These are phyloP conservation scores for Hypoxylon sp. DNA, from an alignment of 2,329 filamentous ascomycete genomes.

Conservation along the genomic window DNA sequence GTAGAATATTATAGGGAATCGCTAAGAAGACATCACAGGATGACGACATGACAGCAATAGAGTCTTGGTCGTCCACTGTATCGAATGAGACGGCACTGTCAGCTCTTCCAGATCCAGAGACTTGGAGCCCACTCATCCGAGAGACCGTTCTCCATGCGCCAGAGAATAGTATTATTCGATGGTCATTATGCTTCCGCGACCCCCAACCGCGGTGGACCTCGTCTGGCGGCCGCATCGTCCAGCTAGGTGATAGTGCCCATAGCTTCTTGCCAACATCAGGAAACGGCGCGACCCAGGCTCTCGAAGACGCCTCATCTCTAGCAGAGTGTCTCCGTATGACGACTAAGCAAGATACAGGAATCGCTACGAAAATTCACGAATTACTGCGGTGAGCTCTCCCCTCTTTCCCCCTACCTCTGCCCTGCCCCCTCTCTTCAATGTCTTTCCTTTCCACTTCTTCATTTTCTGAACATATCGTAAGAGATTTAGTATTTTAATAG, in stretches of 20 bases:
- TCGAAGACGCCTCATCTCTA: slow-evolving; percentile 54
- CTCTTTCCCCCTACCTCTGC: neutral
- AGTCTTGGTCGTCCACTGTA: slow-evolving; percentile 27
- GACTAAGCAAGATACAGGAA: slow-evolving; percentile 42
- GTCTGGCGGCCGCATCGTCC: slow-evolving; percentile 48
- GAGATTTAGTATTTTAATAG: neutral
- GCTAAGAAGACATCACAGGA: slow-evolving; percentile 9
- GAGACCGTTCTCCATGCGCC: slow-evolving; percentile 38
- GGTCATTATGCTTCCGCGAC: slow-evolving; percentile 54
- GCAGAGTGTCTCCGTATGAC: slow-evolving; percentile 50
- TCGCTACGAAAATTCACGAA: slow-evolving; percentile 49
- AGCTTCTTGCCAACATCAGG: slow-evolving; percentile 53
- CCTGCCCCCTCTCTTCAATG: too few species aligned
- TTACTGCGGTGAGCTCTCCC: slow-evolving; percentile 44
- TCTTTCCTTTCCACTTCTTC: neutral
- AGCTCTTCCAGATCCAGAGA: slow-evolving; percentile 14
- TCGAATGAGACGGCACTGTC: slow-evolving; percentile 17
- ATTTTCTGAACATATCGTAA: neutral
- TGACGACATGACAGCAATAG: slow-evolving; percentile 24
- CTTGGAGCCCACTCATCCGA: slow-evolving; percentile 38
- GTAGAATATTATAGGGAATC: neutral
- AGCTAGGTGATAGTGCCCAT: slow-evolving; percentile 55
- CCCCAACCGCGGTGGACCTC: slow-evolving; percentile 52
- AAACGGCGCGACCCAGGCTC: slow-evolving; percentile 54
- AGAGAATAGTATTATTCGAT: slow-evolving; percentile 55